A percentile compares a stretch with the other conserved stretches of the same genome.
Evolutionary conservation across 1,284 basidiomycete species (phyloP).

Genomic region (Marasmius oreades): DNA sequence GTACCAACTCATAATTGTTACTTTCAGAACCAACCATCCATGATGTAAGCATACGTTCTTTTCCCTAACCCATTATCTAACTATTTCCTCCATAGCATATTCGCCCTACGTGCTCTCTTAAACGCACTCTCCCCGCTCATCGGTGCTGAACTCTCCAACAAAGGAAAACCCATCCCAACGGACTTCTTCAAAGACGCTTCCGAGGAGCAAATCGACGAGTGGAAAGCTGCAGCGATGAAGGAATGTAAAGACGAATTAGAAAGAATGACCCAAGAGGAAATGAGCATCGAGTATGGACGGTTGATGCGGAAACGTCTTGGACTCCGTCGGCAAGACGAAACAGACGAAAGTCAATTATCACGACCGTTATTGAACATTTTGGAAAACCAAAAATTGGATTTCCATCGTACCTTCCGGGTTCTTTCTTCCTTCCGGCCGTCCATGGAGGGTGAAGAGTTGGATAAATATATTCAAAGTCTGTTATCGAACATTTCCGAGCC

Average conservation of each 20-base stretch:
- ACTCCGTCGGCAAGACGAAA: constrained; percentile 46
- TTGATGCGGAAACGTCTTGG: constrained; percentile 81
- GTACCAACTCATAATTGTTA: background rate
- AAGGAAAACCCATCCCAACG: constrained; percentile 46
- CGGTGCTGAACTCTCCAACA: constrained; percentile 66
- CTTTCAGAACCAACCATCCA: constrained; percentile 47
- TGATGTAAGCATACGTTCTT: constrained; percentile 41
- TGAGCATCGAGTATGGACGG: constrained; percentile 55
- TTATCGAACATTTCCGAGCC: constrained; percentile 46
- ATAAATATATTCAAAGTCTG: constrained; percentile 46
- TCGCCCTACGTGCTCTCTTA: constrained; percentile 74
- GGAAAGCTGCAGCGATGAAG: constrained; percentile 55
- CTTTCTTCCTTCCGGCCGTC: constrained; percentile 64
- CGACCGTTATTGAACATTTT: constrained; percentile 70
- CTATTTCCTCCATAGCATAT: constrained; percentile 50
- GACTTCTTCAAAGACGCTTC: constrained; percentile 64
- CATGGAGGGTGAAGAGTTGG: constrained; percentile 16
- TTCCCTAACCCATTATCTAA: constrained; percentile 1
- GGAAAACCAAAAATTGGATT: constrained; percentile 72
- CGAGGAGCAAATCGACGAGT: constrained; percentile 55
- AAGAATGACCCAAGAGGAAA: constrained; percentile 49
- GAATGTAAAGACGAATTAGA: constrained; percentile 58
- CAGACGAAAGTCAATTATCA: constrained; percentile 60
- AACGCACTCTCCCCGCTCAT: constrained; percentile 77
- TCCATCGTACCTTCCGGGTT: constrained; percentile 76